phyloP scores from a whole-genome alignment of 441 rosid species.

The Mallotus japonicus region DNA sequence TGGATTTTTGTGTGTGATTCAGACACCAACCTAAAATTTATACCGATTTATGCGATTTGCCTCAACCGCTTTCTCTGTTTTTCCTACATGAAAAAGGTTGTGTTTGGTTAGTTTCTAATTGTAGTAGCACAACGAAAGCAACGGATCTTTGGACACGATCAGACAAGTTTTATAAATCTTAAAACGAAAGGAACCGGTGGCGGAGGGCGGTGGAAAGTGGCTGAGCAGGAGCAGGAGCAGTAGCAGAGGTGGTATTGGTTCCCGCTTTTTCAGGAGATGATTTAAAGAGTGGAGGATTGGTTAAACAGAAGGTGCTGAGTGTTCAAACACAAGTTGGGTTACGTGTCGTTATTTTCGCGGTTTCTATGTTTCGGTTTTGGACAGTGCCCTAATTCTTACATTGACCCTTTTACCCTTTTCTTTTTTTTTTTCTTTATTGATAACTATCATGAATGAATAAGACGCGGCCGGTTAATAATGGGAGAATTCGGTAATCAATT shows the following conservation, averaged over 20 bases:
- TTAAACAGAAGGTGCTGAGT: slow-evolving; percentile 17
- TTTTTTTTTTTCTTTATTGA: too few species aligned
- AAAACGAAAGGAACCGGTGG: not conserved
- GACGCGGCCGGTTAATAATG: too few species aligned
- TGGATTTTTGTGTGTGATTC: not conserved
- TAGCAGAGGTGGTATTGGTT: slow-evolving; percentile 13
- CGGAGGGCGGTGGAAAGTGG: slow-evolving; percentile 13
- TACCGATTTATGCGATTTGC: slow-evolving; percentile 14
- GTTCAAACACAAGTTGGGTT: not conserved
- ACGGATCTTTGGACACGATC: slow-evolving; percentile 32
- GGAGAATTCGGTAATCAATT: too few species aligned
- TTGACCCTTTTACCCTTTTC: too few species aligned
- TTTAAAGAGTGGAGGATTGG: slow-evolving; percentile 14
- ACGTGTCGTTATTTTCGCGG: slow-evolving; percentile 33
- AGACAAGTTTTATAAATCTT: not conserved
- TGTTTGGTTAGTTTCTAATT: not conserved
- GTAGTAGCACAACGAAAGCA: slow-evolving; percentile 10
- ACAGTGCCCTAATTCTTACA: not conserved
- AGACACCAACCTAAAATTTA: slow-evolving; percentile 12
- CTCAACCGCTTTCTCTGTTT: slow-evolving; percentile 19
- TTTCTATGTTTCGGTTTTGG: slow-evolving; percentile 13
- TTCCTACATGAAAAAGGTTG: not conserved
- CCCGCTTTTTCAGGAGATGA: slow-evolving; percentile 31
- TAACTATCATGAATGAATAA: too few species aligned
- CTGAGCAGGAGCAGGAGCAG: not conserved